Evolutionary conservation across 2,329 filamentous ascomycete genomes (phyloP), one percentile per base, ranked within the genome.

Genomic region (Trichoderma asperellum): DNA sequence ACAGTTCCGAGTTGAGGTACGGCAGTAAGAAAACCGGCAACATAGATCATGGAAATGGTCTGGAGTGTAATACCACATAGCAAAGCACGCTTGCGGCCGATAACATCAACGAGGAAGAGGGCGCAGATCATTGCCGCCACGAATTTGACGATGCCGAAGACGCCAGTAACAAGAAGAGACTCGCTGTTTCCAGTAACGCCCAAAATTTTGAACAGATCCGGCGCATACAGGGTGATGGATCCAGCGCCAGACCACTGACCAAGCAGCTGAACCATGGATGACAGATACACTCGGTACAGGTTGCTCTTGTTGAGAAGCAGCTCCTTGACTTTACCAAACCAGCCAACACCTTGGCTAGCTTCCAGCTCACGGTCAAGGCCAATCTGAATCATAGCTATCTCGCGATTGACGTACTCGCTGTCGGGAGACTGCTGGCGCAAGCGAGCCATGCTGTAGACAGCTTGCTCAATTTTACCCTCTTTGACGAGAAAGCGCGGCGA

Each of bases 121-220:
- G 92, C 91, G 77, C 91, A 94, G 49, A 87, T 73, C 37, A 94
- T 76, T 16, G 90, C 87, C 0, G 89, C 85, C 7, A 87, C 77
- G 67, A 94, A 86, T 76, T 94, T 94, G 73, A 93, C 84, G 63
- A 93, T 86, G 55, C 92, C 92, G 66, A 94, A 93, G 62, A 95
- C 87, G 4, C 88, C 91, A 0, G 91, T 94, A 16, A 92, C 87
- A 47, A 94, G 88, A 0, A 94, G 86, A 66, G 88, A 88, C 77
- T 93, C 89, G 56, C 89, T 85, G 56, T 85, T 85, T 8, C 91
- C 91, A 0, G 85, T 87, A 58, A 91, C 88, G 5, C 92, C 92
- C 49, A 94, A 85, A 69, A 94, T 85, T 10, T 83, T 84, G 78
- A 95, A 94, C 64, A 94, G 87, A 70, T 93, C 87, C 0, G 89